Percentiles rank a stretch among this genome's conserved stretches.
Conservation (phyloP, 2,329 filamentous ascomycete species). For the Teratosphaeria pseudoeucalypti region DNA sequence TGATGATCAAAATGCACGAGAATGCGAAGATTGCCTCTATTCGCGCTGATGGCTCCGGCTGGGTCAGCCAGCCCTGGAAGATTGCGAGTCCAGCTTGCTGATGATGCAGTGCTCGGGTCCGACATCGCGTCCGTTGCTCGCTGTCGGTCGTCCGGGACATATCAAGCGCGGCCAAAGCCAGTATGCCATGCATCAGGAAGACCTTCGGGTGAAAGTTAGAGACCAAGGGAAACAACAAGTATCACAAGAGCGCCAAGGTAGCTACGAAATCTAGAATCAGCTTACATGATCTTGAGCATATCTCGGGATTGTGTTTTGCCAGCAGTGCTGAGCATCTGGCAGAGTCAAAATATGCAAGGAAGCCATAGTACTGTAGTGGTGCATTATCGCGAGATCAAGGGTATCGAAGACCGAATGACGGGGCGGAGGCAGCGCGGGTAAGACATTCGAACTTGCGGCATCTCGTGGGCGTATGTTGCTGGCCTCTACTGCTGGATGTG, state of each 20-base stretch:
- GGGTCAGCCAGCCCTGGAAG: constrained; percentile 13
- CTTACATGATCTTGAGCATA: constrained; percentile 7
- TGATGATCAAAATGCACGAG: constrained; percentile 16
- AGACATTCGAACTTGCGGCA: neutral
- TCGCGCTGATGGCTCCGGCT: constrained; percentile 3
- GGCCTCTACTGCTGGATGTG: neutral
- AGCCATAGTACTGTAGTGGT: constrained; percentile 18
- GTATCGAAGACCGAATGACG: constrained; percentile 11
- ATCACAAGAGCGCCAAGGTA: too few species aligned
- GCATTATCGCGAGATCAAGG: constrained; percentile 19
- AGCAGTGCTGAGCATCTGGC: constrained; percentile 12
- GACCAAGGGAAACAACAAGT: too few species aligned
- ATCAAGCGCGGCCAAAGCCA: constrained; percentile 19
- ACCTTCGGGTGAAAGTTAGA: neutral
- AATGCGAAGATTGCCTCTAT: constrained; percentile 15
- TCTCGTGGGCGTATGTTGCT: neutral
- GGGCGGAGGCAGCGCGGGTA: constrained; percentile 1
- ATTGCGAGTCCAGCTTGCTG: constrained; percentile 16
- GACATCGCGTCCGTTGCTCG: constrained; percentile 1
- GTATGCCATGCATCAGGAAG: constrained; percentile 19
- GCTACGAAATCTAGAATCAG: too few species aligned
- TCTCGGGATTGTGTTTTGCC: constrained; percentile 14
- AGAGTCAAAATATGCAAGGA: constrained; percentile 11
- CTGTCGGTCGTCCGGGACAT: constrained; percentile 8
- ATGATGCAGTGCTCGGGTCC: constrained; percentile 18